These are phyloP conservation scores for Singerocomus inundabilis DNA, from an alignment of 1,284 basidiomycete genomes.

Conservation along the genomic window DNA sequence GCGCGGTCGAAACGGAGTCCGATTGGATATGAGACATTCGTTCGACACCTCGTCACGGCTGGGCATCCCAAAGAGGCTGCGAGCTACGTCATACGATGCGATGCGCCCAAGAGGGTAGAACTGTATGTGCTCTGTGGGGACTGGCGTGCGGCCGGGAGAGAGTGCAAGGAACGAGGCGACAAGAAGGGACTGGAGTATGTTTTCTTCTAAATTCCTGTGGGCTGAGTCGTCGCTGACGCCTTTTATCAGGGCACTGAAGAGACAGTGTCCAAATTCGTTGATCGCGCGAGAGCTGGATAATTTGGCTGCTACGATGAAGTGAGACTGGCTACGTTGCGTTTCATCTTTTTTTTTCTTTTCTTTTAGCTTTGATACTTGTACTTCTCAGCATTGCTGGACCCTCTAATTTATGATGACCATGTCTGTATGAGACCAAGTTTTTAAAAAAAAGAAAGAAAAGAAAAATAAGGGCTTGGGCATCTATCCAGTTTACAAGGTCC, in stretches of 20 bases:
- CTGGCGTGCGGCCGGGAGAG: conserved; percentile 83
- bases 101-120: conserved; percentile 78
- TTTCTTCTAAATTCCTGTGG: conserved; percentile 1
- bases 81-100: conserved; percentile 77
- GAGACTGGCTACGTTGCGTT: conserved; percentile 5
- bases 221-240: conserved; percentile 7
- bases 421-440: neutral
- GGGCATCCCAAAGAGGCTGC: conserved; percentile 75
- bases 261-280: conserved; percentile 73
- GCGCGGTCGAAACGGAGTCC: conserved; percentile 86
- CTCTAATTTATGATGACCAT: neutral
- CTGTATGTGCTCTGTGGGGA: conserved; percentile 87
- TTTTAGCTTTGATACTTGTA: neutral
- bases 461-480: neutral
- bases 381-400: neutral
- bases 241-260: conserved; percentile 57
- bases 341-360: neutral
- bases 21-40: conserved; percentile 94
- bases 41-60: conserved; percentile 72
- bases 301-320: conserved; percentile 66
- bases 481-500: conserved; percentile 33
- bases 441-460: neutral
- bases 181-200: conserved; percentile 80
- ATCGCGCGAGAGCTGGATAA: conserved; percentile 78
- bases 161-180: conserved; percentile 84